Percentiles rank a stretch among this genome's conserved stretches.
These are phyloP conservation scores for Arachnopeziza araneosa DNA, from an alignment of 2,329 filamentous ascomycete genomes.

Conservation along the genomic window DNA sequence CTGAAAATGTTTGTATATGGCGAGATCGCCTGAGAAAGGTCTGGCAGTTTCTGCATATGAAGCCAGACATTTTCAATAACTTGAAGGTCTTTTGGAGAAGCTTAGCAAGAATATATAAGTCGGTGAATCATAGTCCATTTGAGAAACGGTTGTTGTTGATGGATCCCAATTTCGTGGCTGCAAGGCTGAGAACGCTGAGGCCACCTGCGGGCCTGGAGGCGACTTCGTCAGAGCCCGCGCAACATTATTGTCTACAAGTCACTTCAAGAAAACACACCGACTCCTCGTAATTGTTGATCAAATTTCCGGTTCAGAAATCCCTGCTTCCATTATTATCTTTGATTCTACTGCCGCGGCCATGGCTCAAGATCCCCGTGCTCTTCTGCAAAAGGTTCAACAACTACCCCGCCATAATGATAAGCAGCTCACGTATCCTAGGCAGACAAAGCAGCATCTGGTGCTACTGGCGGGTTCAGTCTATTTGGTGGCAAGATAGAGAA, in stretches of 20 bases:
- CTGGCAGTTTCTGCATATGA: slow-evolving; percentile 18
- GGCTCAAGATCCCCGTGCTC: slow-evolving; percentile 71
- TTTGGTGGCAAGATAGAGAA: slow-evolving; percentile 86
- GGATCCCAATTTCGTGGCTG: not conserved
- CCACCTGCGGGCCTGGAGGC: slow-evolving; percentile 6
- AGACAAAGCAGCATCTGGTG: slow-evolving; percentile 73
- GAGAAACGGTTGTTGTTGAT: not conserved
- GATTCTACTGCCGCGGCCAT: slow-evolving; percentile 38
- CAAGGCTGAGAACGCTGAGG: not conserved
- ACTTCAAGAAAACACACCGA: not conserved
- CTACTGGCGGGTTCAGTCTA: slow-evolving; percentile 77
- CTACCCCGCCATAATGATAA: slow-evolving; percentile 28
- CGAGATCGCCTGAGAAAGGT: not conserved
- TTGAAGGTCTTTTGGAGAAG: not conserved
- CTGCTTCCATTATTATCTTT: not conserved
- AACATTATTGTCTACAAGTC: not conserved
- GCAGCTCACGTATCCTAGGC: slow-evolving; percentile 51
- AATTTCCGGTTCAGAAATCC: slow-evolving; percentile 47
- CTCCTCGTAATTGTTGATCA: not conserved
- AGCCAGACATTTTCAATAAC: slow-evolving; percentile 13
- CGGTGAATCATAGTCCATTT: not conserved
- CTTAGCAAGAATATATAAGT: not conserved
- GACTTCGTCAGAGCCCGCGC: slow-evolving; percentile 11
- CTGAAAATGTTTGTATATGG: not conserved
- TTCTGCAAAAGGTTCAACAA: slow-evolving; percentile 66